Base-by-base conservation (phyloP, 169 alveolate genomes). In the Babesia divergens region DNA sequence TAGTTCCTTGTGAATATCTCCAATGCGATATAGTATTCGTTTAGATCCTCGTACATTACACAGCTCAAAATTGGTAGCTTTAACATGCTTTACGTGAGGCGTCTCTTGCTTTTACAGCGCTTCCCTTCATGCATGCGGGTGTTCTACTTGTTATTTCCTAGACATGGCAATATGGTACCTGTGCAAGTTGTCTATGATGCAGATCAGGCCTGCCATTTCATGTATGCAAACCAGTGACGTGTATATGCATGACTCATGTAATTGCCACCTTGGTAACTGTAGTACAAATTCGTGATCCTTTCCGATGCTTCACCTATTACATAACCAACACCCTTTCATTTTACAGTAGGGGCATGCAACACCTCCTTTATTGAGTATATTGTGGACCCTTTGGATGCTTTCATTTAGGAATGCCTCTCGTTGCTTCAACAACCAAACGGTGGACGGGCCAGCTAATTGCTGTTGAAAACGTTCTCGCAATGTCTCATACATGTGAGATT, bases 121-220 rank as follows among this genome's bases (percentile, higher is more conserved):
- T n/a, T n/a, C n/a, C n/a, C n/a, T n/a, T n/a, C n/a, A n/a, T n/a
- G n/a, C n/a, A n/a, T n/a, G n/a, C n/a, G n/a, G n/a, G n/a, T n/a
- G n/a, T n/a, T n/a, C n/a, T n/a, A n/a, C n/a, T n/a, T n/a, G n/a
- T n/a, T n/a, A n/a, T n/a, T n/a, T n/a, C n/a, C n/a, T n/a, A n/a
- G n/a, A n/a, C n/a, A n/a, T n/a, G n/a, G n/a, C n/a, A n/a, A n/a
- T n/a, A n/a, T n/a, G n/a, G n/a, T n/a, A n/a, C n/a, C n/a, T n/a
- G 29, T 74, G 47, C 22, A 71, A 35, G 24, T 60, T 53, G 46
- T 40, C 65, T 9, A 71, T 56, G 3, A 71, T 71, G 60, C 59
- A 59, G 74, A 71, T 59, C 43, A 60, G 83, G 37, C 59, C 83
- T 9, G 74, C 28, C 83, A 71, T 71, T n/a, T 22, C 59, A n/a